Conservation (phyloP, 2,329 filamentous ascomycete genomes). For the Xylaria sp. region DNA sequence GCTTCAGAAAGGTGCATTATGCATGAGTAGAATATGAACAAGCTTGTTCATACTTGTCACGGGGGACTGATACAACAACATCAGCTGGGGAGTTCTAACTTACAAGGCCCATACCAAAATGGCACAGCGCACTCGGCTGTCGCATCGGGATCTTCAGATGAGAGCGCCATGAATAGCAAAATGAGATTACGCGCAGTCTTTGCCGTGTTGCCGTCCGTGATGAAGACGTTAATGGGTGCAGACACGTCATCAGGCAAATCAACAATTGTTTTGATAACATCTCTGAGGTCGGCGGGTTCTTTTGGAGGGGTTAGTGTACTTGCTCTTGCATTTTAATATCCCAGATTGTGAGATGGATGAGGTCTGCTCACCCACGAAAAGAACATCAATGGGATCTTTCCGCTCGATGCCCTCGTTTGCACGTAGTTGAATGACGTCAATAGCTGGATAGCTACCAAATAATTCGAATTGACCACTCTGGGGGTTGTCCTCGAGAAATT, state of each 20-base stretch:
- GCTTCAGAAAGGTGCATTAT: background rate
- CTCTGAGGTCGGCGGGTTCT: slow-evolving; percentile 26
- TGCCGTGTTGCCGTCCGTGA: background rate
- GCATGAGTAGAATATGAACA: background rate
- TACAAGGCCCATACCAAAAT: slow-evolving; percentile 26
- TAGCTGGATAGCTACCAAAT: slow-evolving; percentile 25
- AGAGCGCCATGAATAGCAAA: slow-evolving; percentile 25
- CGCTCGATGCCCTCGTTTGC: slow-evolving; percentile 19
- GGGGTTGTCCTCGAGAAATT: background rate
- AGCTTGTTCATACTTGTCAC: background rate
- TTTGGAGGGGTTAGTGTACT: background rate
- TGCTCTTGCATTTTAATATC: background rate
- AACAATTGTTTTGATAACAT: slow-evolving; percentile 26
- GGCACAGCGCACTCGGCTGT: slow-evolving; percentile 28
- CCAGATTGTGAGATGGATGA: background rate
- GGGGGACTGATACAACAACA: too few species aligned
- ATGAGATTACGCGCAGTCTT: slow-evolving; percentile 19
- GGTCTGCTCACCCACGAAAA: slow-evolving; percentile 25
- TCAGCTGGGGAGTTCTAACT: background rate
- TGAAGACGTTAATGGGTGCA: slow-evolving; percentile 1
- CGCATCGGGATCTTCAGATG: background rate
- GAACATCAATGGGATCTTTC: slow-evolving; percentile 18
- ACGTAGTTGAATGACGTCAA: slow-evolving; percentile 18
- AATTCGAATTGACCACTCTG: background rate
- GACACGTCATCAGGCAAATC: slow-evolving; percentile 6